Evolutionary conservation across 2,329 filamentous ascomycete genomes (phyloP).

Genomic region (Fusarium miscanthi): DNA sequence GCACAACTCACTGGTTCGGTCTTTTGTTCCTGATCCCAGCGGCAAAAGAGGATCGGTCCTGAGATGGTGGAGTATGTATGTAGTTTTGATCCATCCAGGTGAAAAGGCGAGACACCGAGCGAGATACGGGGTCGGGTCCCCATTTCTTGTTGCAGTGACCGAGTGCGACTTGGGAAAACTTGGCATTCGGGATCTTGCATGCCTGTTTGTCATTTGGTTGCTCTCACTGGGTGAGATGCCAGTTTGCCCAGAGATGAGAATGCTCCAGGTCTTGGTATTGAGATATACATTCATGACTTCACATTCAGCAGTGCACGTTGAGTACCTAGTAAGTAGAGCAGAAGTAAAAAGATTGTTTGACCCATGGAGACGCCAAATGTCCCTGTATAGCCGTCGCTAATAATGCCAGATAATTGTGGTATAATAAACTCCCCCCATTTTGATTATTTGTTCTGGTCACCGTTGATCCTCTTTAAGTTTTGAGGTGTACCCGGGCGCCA

Average conservation of each 20-base stretch:
- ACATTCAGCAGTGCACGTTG: background rate
- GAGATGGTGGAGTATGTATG: constrained; percentile 2
- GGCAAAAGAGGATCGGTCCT: constrained; percentile 22
- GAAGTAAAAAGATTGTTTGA: constrained; percentile 30
- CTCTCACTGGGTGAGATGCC: constrained; percentile 17
- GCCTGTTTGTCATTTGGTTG: constrained; percentile 30
- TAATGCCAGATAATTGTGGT: constrained; percentile 40
- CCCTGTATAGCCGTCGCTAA: constrained; percentile 41
- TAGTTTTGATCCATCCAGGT: constrained; percentile 4
- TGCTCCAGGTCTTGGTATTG: background rate
- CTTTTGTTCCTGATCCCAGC: constrained; percentile 4
- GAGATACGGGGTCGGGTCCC: background rate
- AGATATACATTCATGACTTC: background rate
- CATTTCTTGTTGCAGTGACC: constrained; percentile 3
- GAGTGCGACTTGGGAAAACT: constrained; percentile 10
- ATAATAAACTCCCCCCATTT: constrained; percentile 34
- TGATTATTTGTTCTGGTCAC: background rate
- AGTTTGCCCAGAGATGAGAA: constrained; percentile 3
- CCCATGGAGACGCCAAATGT: constrained; percentile 38
- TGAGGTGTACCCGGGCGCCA: constrained; percentile 6
- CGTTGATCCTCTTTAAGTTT: background rate
- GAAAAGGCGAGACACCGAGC: constrained; percentile 29
- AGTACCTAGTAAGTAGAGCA: background rate
- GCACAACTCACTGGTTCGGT: background rate
- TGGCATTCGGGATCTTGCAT: constrained; percentile 35